These are phyloP conservation scores for Omphalotus olearius DNA, from an alignment of 1,284 basidiomycete species.

Conservation along the genomic window DNA sequence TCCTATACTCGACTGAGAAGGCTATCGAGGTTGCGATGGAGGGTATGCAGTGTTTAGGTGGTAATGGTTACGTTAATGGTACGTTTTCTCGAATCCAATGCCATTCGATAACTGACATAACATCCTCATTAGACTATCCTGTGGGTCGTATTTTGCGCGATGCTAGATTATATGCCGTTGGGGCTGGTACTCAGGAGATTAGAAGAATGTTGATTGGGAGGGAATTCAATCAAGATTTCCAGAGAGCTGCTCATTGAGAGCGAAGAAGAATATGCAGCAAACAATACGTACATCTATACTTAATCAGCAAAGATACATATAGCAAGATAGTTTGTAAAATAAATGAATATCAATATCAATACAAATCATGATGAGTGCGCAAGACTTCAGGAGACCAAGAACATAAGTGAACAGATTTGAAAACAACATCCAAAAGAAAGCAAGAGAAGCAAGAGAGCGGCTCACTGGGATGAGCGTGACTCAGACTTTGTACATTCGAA, in stretches of 20 bases:
- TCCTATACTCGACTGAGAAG: conserved; percentile 87
- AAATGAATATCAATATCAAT: too few species aligned
- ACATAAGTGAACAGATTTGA: too few species aligned
- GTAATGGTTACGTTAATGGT: conserved; percentile 93
- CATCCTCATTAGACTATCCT: conserved; percentile 60
- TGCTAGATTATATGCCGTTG: conserved; percentile 83
- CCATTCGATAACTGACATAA: not conserved
- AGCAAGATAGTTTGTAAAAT: too few species aligned
- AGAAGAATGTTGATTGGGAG: conserved; percentile 87
- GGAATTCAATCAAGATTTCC: conserved; percentile 79
- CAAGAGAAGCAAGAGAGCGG: too few species aligned
- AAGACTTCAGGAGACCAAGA: too few species aligned
- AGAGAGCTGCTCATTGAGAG: conserved; percentile 10
- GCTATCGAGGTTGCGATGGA: conserved; percentile 89
- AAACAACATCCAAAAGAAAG: too few species aligned
- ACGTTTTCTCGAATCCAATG: conserved; percentile 17
- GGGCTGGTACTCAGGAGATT: conserved; percentile 91
- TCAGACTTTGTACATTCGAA: too few species aligned
- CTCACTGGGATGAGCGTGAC: too few species aligned
- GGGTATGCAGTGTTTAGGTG: conserved; percentile 88
- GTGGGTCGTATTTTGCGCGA: conserved; percentile 84
- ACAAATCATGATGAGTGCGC: too few species aligned
- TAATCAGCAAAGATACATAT: too few species aligned
- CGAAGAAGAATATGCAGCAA: too few species aligned
- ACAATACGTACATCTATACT: too few species aligned